Evolutionary conservation across 441 rosid species (phyloP).

Genomic region (Pelargonium australe): DNA sequence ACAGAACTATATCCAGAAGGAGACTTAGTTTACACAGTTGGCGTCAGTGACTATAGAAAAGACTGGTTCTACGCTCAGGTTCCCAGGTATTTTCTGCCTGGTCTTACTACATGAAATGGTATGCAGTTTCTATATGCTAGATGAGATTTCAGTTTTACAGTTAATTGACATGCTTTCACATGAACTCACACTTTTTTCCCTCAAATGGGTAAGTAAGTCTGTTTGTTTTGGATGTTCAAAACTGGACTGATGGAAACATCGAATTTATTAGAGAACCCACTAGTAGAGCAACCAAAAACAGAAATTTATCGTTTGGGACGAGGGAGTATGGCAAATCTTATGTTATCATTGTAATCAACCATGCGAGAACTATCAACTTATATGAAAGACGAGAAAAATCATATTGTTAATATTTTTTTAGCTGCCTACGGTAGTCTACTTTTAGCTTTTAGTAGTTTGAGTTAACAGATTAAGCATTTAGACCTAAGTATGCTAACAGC

Average conservation of each 20-base stretch:
- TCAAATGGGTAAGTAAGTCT: background rate
- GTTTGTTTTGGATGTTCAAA: background rate
- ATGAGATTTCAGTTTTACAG: background rate
- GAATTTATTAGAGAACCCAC: background rate
- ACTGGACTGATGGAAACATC: background rate
- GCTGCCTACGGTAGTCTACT: background rate
- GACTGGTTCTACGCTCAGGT: constrained; percentile 65
- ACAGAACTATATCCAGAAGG: constrained; percentile 43
- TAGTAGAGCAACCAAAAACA: background rate
- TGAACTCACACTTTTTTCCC: background rate
- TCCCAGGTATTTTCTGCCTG: constrained; percentile 19
- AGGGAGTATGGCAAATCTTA: too few relatives aligned
- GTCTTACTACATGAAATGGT: background rate
- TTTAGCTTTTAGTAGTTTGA: background rate
- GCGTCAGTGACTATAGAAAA: constrained; percentile 36
- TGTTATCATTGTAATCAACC: background rate
- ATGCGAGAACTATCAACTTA: background rate
- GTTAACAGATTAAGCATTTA: background rate
- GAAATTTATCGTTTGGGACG: too few relatives aligned
- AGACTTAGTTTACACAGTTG: constrained; percentile 47
- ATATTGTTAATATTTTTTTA: too few relatives aligned
- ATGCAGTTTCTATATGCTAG: background rate
- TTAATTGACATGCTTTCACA: background rate
- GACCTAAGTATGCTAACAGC: background rate
- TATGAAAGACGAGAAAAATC: background rate